Evolutionary conservation across 768 basidiomycete genomes (phyloP).

Genomic region (Pleurotus tuber-regium): DNA sequence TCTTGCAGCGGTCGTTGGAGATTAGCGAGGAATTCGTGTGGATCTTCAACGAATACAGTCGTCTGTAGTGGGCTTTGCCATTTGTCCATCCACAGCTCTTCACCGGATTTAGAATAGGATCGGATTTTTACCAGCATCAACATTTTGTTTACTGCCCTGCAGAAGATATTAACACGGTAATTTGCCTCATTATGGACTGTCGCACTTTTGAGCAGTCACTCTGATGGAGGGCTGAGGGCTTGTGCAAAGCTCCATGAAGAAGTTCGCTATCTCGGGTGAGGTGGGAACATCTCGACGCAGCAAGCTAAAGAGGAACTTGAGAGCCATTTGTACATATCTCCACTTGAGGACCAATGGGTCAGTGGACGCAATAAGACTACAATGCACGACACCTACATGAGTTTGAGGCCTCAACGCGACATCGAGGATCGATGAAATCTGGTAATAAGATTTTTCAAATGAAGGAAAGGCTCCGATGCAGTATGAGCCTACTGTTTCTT

Average conservation of each 20-base stretch:
- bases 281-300: constrained; percentile 61
- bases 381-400: constrained; percentile 51
- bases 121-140: constrained; percentile 72
- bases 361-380: constrained; percentile 9
- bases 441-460: constrained; percentile 13
- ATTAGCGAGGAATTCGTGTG: constrained; percentile 44
- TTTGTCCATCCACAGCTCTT: constrained; percentile 72
- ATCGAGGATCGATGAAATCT: constrained; percentile 62
- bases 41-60: constrained; percentile 44
- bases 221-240: constrained; percentile 74
- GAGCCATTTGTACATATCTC: constrained; percentile 77
- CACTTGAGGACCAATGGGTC: constrained; percentile 46
- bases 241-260: constrained; percentile 63
- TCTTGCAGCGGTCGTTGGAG: constrained; percentile 38
- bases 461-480: constrained; percentile 5
- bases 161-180: constrained; percentile 6
- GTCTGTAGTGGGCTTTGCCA: constrained; percentile 64
- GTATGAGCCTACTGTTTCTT: constrained; percentile 41
- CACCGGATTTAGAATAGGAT: constrained; percentile 58
- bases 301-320: constrained; percentile 56
- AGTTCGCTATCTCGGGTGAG: constrained; percentile 50
- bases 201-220: constrained; percentile 60
- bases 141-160: constrained; percentile 65
- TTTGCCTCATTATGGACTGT: not conserved
- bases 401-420: constrained; percentile 61